Evolutionary conservation across 495 filamentous ascomycete species (phyloP).

Genomic region (Amphirosellinia nigrospora): DNA sequence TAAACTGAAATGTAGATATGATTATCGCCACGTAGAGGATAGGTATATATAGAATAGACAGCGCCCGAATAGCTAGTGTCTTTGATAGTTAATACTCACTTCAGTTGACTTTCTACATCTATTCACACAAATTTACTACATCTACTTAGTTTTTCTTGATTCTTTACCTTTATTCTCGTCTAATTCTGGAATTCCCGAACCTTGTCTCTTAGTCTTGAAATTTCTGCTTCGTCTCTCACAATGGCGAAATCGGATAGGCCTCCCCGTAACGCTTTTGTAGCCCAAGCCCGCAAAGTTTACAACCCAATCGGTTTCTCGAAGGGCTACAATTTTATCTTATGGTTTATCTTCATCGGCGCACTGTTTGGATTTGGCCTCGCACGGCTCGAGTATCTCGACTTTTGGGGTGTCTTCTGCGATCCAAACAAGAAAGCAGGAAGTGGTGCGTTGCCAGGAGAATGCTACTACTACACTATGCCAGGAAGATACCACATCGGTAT

Average conservation of each 20-base stretch:
- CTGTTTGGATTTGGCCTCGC: constrained; percentile 40
- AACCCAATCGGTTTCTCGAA: constrained; percentile 47
- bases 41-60: constrained; percentile 5
- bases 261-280: constrained; percentile 20
- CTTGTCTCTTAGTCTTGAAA: background rate
- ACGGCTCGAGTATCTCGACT: constrained; percentile 43
- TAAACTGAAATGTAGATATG: background rate
- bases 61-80: background rate
- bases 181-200: background rate
- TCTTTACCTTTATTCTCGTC: background rate
- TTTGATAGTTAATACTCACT: background rate
- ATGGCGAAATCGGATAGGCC: constrained; percentile 24
- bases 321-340: constrained; percentile 48
- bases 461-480: constrained; percentile 51
- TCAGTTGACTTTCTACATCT: background rate
- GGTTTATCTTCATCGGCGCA: constrained; percentile 41
- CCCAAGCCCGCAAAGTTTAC: constrained; percentile 36
- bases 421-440: constrained; percentile 13
- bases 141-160: background rate
- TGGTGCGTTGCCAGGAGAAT: constrained; percentile 52
- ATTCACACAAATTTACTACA: background rate
- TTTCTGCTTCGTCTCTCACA: background rate
- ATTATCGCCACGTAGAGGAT: background rate
- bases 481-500: constrained; percentile 51
- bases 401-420: constrained; percentile 39